These are phyloP conservation scores for Debaryomyces psychrophilus DNA, from an alignment of 1,139 yeast genomes.

Conservation along the genomic window DNA sequence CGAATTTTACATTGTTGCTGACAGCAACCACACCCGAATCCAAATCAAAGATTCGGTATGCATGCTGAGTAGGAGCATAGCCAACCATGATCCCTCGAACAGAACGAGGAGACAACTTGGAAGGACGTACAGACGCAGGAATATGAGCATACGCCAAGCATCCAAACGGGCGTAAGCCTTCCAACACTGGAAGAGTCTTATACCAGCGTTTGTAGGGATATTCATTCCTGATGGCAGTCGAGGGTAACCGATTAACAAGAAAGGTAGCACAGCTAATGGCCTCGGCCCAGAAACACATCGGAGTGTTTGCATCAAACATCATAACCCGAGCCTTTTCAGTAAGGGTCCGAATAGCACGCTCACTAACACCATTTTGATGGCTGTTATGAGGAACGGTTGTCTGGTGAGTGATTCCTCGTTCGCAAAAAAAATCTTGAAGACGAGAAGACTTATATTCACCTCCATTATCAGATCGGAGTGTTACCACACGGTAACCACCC, in stretches of 20 bases:
- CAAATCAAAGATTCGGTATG: neutral
- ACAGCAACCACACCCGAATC: neutral
- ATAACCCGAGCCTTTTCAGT: neutral
- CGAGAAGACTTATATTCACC: neutral
- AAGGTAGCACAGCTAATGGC: neutral
- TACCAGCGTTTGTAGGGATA: neutral
- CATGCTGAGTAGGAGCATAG: neutral
- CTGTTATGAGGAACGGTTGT: neutral
- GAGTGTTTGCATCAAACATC: neutral
- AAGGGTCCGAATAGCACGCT: constrained; percentile 1
- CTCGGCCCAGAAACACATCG: neutral
- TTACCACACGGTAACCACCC: neutral
- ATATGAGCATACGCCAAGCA: neutral
- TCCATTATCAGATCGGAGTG: neutral
- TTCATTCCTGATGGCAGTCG: neutral
- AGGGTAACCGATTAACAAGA: neutral
- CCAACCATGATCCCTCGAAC: neutral
- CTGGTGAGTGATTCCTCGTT: neutral
- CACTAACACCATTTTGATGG: constrained; percentile 1
- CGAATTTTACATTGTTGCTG: constrained; percentile 2
- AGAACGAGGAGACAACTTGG: constrained; percentile 1
- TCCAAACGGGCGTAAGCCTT: neutral
- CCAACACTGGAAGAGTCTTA: neutral
- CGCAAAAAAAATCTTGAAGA: neutral
- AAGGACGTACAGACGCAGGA: neutral